A percentile compares a stretch with the other conserved stretches of the same genome.
These are phyloP conservation scores for Sugiyamaella paludigena DNA, from an alignment of 1,139 yeast species.

Conservation along the genomic window DNA sequence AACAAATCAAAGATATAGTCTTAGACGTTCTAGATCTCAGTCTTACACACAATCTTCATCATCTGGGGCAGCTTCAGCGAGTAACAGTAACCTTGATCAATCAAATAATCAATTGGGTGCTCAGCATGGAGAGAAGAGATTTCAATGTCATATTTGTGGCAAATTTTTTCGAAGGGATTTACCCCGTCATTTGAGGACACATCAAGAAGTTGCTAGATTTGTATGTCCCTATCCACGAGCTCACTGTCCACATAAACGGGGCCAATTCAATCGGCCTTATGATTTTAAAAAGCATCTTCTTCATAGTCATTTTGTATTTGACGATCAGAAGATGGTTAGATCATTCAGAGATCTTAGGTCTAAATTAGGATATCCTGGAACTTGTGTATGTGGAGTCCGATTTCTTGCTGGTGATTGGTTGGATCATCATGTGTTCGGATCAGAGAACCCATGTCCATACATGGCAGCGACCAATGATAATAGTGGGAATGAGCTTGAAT, in stretches of 20 bases:
- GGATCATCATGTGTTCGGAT: conserved; percentile 49
- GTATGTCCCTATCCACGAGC: conserved; percentile 57
- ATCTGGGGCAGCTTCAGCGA: not conserved
- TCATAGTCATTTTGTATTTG: conserved; percentile 59
- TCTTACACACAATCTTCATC: conserved; percentile 1
- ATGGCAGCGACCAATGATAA: not conserved
- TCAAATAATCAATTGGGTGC: not conserved
- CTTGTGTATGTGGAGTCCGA: conserved; percentile 56
- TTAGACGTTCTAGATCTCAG: too few species aligned
- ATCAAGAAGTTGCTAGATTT: conserved; percentile 57
- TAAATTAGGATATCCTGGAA: conserved; percentile 52
- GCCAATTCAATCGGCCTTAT: conserved; percentile 65
- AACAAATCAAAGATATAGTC: too few species aligned
- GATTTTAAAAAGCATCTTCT: conserved; percentile 67
- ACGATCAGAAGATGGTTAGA: conserved; percentile 44
- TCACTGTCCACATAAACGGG: conserved; percentile 59
- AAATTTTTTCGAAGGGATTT: conserved; percentile 59
- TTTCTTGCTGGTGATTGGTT: conserved; percentile 57
- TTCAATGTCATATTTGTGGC: conserved; percentile 54
- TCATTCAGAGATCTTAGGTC: conserved; percentile 53
- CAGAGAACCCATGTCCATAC: conserved; percentile 22
- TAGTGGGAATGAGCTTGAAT: not conserved
- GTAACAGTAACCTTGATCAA: too few species aligned
- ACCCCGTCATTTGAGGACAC: conserved; percentile 64
- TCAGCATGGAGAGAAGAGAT: conserved; percentile 24